Evolutionary conservation across 2,329 filamentous ascomycete genomes (phyloP), one percentile per base, ranked within the genome.

Genomic region (Gnomoniopsis sp.): DNA sequence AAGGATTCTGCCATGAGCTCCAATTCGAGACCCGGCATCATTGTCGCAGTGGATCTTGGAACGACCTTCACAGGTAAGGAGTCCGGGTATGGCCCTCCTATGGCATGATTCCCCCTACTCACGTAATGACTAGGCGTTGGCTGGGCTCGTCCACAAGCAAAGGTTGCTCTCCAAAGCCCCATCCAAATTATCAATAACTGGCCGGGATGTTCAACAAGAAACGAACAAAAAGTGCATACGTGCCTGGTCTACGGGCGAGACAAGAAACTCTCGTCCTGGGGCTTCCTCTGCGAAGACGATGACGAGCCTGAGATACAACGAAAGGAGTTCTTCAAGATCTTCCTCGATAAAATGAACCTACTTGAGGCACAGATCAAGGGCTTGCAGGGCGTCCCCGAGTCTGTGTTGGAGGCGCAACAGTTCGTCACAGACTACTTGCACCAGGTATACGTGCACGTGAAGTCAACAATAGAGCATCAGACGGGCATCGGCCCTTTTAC

Each of bases 311-410:
- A 65, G 17, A 76, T 75, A 57, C 66, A 63, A 7, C 71, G 72
- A 3, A 71, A 72, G 8, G 79, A 83, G 57, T 81, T 81, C 73
- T 84, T 84, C 73, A 83, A 84, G 64, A 81, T 81, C 60, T 82
- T 77, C 63, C 73, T 83, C 15, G 81, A 83, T 55, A 70, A 73
- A 4, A 72, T 73, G 10, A 78, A 74, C 10, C 68, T 83, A 2
- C 68, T 65, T 0, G 69, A 71, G 19, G 76, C 76, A 44, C 77
- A 78, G 59, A 67, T 69, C 3, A 71, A 77, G 33, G 77, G 78
- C 12, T 72, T 80, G 0, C 65, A 72, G n/a, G 73, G 74, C 30
- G 75, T 74, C 0, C 79, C 79, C 0, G 65, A 66, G 4, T 74
- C 71, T 12, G 69, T 77, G 2, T 58, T 65, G 1, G 74, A 81